Conservation (phyloP, 2,329 filamentous ascomycete genomes). For the Phialocephala subalpina region DNA sequence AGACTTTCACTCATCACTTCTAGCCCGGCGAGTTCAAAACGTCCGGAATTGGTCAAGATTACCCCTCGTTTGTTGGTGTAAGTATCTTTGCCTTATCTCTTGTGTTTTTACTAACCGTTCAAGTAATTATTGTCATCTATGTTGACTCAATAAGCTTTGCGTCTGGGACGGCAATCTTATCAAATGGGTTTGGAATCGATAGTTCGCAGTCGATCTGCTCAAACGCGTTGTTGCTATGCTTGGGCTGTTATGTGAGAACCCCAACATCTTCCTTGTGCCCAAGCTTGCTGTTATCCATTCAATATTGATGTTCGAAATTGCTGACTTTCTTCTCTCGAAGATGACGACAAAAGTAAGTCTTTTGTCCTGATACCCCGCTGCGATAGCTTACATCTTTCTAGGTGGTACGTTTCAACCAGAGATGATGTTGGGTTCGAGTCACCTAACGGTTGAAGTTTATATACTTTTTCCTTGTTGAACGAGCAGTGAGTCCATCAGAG, state of each 20-base stretch:
- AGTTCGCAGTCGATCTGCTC: constrained; percentile 59
- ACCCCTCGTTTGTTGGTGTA: constrained; percentile 41
- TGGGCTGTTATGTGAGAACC: constrained; percentile 58
- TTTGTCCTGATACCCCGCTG: too few species aligned
- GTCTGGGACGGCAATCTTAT: constrained; percentile 62
- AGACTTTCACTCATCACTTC: neutral
- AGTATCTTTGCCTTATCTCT: constrained; percentile 11
- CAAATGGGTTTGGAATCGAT: constrained; percentile 65
- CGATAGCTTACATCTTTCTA: constrained; percentile 10
- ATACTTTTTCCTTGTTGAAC: constrained; percentile 72
- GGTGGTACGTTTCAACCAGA: constrained; percentile 12
- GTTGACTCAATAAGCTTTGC: constrained; percentile 67
- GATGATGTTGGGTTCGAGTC: neutral
- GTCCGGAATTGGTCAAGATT: constrained; percentile 37
- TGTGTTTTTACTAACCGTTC: constrained; percentile 9
- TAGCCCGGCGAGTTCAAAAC: constrained; percentile 39
- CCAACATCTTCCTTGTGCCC: neutral
- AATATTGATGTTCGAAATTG: neutral
- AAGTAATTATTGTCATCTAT: constrained; percentile 68
- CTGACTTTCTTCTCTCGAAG: neutral
- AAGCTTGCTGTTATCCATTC: neutral
- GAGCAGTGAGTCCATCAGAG: constrained; percentile 53
- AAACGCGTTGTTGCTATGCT: constrained; percentile 65
- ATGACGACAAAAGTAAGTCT: constrained; percentile 65
- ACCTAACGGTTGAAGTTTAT: constrained; percentile 50